Evolutionary conservation across 2,329 filamentous ascomycete genomes (phyloP).

Genomic region (Aspergillus tanneri): DNA sequence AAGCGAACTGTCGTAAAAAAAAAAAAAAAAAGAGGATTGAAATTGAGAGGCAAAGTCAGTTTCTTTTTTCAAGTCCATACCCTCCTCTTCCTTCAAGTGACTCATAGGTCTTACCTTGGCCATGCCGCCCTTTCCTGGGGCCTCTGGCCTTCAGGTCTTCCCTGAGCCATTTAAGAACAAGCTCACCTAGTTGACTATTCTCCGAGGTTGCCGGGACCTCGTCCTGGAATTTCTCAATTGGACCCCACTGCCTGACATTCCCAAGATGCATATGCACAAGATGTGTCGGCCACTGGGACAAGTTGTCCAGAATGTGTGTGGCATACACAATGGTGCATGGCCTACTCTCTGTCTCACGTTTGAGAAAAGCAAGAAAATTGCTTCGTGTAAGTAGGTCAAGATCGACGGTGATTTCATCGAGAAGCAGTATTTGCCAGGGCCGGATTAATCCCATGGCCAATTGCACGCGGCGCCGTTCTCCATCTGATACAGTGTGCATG

Average conservation of each 20-base stretch:
- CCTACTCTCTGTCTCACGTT: constrained; percentile 77
- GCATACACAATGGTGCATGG: constrained; percentile 94
- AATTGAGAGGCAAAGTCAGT: constrained; percentile 7
- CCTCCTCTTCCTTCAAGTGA: constrained; percentile 60
- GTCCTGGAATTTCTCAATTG: constrained; percentile 66
- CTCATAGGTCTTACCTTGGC: constrained; percentile 53
- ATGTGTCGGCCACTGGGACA: constrained; percentile 92
- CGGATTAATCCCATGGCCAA: constrained; percentile 91
- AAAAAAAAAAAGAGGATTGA: constrained; percentile 7
- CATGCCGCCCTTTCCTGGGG: constrained; percentile 64
- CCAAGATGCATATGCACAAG: constrained; percentile 94
- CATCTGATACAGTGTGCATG: constrained; percentile 93
- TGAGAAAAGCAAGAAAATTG: constrained; percentile 83
- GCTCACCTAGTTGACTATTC: constrained; percentile 80
- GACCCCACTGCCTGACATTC: constrained; percentile 80
- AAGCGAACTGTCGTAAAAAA: constrained; percentile 29
- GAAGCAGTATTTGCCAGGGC: constrained; percentile 84
- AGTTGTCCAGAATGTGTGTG: constrained; percentile 93
- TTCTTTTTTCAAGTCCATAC: constrained; percentile 58
- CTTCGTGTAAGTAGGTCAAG: constrained; percentile 81
- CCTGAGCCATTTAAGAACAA: constrained; percentile 84
- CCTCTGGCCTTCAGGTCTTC: constrained; percentile 77
- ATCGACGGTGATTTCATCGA: constrained; percentile 97
- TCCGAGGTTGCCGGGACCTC: constrained; percentile 57
- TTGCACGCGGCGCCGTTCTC: constrained; percentile 87